Conservation (phyloP, 768 basidiomycete species). For the Plicaturopsis crispa region DNA sequence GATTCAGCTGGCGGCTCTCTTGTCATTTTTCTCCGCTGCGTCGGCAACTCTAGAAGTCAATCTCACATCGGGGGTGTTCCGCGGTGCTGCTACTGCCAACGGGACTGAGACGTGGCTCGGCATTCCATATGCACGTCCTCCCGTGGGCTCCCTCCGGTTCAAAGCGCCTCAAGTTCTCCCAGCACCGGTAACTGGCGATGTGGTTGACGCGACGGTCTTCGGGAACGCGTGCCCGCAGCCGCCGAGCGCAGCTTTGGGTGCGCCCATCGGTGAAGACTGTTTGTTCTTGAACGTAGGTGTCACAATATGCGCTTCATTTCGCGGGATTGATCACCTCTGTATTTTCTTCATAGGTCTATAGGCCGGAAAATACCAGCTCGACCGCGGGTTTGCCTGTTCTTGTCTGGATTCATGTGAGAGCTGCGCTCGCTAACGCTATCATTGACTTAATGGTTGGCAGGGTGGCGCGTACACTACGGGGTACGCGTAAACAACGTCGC, state of each 20-base stretch:
- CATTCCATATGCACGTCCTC: constrained; percentile 52
- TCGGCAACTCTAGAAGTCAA: constrained; percentile 26
- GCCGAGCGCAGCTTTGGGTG: constrained; percentile 25
- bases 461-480: constrained; percentile 41
- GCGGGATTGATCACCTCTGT: constrained; percentile 1
- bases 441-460: constrained; percentile 16
- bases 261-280: constrained; percentile 44
- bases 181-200: constrained; percentile 15
- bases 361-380: constrained; percentile 16
- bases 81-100: constrained; percentile 32
- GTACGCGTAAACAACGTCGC: too few relatives aligned
- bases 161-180: constrained; percentile 47
- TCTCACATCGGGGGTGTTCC: constrained; percentile 37
- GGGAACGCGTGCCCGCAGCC: constrained; percentile 52
- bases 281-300: constrained; percentile 41
- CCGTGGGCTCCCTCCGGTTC: constrained; percentile 48
- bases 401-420: constrained; percentile 26
- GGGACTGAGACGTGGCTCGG: constrained; percentile 53
- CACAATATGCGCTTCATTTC: constrained; percentile 1
- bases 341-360: constrained; percentile 17
- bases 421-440: constrained; percentile 5
- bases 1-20: too few relatives aligned
- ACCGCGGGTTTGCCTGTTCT: constrained; percentile 21
- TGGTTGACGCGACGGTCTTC: constrained; percentile 39
- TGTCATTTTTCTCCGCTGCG: neutral